A percentile compares a stretch with the other conserved stretches of the same genome.
Evolutionary conservation across 805 yeast genomes (phyloP).

Genomic region (Metschnikowia drakensbergensis): DNA sequence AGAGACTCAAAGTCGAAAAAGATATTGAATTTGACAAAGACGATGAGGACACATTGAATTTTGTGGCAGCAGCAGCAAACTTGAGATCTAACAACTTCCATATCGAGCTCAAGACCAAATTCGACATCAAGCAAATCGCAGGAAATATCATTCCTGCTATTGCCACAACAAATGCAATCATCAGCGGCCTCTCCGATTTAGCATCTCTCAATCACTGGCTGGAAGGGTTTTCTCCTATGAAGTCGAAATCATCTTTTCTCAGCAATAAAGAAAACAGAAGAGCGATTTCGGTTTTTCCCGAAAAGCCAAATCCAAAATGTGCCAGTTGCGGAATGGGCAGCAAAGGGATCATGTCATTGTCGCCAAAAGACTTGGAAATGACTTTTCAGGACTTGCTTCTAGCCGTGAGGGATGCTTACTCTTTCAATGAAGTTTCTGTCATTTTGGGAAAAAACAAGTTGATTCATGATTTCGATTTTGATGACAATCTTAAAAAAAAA

Average conservation of each 20-base stretch:
- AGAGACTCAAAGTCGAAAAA: slow-evolving; percentile 39
- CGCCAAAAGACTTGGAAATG: slow-evolving; percentile 43
- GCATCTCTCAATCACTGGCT: slow-evolving; percentile 57
- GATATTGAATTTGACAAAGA: slow-evolving; percentile 82
- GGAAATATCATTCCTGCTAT: slow-evolving; percentile 98
- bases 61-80: slow-evolving; percentile 84
- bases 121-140: slow-evolving; percentile 90
- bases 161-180: slow-evolving; percentile 94
- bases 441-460: slow-evolving; percentile 57
- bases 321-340: slow-evolving; percentile 54
- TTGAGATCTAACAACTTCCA: slow-evolving; percentile 67
- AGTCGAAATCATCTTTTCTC: slow-evolving; percentile 33
- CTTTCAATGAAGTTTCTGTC: slow-evolving; percentile 56
- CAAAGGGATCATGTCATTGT: slow-evolving; percentile 18
- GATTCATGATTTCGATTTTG: slow-evolving; percentile 83
- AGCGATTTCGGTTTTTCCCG: slow-evolving; percentile 58
- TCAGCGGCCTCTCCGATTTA: slow-evolving; percentile 83
- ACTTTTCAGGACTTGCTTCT: slow-evolving; percentile 51
- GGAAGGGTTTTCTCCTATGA: slow-evolving; percentile 24
- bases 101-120: slow-evolving; percentile 69
- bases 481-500: slow-evolving; percentile 57
- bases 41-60: slow-evolving; percentile 84
- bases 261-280: slow-evolving; percentile 55
- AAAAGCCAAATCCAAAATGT: slow-evolving; percentile 67
- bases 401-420: slow-evolving; percentile 45